Evolutionary conservation across 176 grass and related monocot genomes (phyloP), one percentile per base, ranked within the genome.

Genomic region (Tuctoria greenei): DNA sequence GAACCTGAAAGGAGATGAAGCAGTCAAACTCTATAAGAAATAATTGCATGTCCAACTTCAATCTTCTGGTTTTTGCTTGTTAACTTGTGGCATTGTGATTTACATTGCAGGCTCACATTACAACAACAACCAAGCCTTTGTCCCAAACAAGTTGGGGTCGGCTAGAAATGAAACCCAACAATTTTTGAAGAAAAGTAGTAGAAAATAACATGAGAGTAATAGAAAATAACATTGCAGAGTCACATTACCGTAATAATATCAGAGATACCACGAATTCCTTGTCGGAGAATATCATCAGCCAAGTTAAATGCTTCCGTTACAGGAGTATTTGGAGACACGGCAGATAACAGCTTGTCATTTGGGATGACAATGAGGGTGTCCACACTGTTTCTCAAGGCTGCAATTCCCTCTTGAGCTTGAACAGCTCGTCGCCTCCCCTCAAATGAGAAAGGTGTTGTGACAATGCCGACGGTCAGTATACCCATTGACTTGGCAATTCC

Each of bases 241-340:
- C n/a, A n/a, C n/a, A 49, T 75, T 81, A 96, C 93, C 59, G 42
- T 96, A 69, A 96, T 90, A 46, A 96, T 96, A 78, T 96, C 93
- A 74, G 93, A 96, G 84, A 96, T 96, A n/a, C 93, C 93, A 35
- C 93, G 86, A 64, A 96, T 88, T 52, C 93, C 93, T 87, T 96
- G 93, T 17, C 89, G 64, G 73, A 96, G 93, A 77, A 96, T 88
- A 81, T 92, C 93, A 80, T 96, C 93, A 42, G 89, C 89, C 73
- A 96, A 78, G 72, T 96, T 92, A 74, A 96, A 96, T 69, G 93
- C 93, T 86, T 96, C 93, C 0, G 81, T 92, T 49, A 96, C 84
- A 56, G 89, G 87, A 63, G 89, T 92, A 73, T 90, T 96, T 80
- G 93, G 93, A 79, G 89, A 89, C 73, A 96, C 93, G 81, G 93